Percentiles rank a stretch among this genome's conserved stretches.
Conservation (phyloP, 805 yeast species). For the Zygotorulaspora florentina region DNA sequence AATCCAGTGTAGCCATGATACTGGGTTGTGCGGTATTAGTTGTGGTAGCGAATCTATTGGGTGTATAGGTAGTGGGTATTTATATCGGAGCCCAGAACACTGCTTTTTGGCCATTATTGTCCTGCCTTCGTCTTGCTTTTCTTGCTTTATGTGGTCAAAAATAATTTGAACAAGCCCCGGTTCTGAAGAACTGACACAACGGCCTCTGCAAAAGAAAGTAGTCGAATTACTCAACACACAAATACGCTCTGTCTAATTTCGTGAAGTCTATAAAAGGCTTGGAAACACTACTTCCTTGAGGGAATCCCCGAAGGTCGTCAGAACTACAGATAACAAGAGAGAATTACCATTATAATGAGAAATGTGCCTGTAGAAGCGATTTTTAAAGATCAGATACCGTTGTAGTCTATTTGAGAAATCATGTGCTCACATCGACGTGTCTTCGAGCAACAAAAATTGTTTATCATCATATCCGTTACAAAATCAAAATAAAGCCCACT, state of each 20-base stretch:
- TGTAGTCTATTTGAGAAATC: slow-evolving; percentile 86
- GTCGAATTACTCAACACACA: no score
- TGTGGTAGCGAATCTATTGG: slow-evolving; percentile 46
- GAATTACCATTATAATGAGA: no score
- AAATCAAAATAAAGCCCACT: slow-evolving; percentile 1
- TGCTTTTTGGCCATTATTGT: slow-evolving; percentile 34
- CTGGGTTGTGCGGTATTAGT: slow-evolving; percentile 59
- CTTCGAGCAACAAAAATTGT: slow-evolving; percentile 42
- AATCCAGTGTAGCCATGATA: slow-evolving; percentile 53
- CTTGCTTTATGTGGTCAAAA: background rate
- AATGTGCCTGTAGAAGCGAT: no score
- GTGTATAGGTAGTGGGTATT: slow-evolving; percentile 57
- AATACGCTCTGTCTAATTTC: no score
- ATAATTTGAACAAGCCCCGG: no score
- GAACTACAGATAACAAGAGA: no score
- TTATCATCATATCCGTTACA: slow-evolving; percentile 31
- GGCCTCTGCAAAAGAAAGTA: background rate
- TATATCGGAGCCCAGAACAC: slow-evolving; percentile 34
- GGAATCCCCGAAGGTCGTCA: no score
- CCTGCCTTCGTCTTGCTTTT: background rate
- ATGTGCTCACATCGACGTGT: slow-evolving; percentile 58
- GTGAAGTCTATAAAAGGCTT: no score
- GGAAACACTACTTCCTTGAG: no score
- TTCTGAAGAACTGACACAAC: background rate
- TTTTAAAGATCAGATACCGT: slow-evolving; percentile 76